Evolutionary conservation across 768 basidiomycete species (phyloP).

Genomic region (Hirschioporus abietinus): DNA sequence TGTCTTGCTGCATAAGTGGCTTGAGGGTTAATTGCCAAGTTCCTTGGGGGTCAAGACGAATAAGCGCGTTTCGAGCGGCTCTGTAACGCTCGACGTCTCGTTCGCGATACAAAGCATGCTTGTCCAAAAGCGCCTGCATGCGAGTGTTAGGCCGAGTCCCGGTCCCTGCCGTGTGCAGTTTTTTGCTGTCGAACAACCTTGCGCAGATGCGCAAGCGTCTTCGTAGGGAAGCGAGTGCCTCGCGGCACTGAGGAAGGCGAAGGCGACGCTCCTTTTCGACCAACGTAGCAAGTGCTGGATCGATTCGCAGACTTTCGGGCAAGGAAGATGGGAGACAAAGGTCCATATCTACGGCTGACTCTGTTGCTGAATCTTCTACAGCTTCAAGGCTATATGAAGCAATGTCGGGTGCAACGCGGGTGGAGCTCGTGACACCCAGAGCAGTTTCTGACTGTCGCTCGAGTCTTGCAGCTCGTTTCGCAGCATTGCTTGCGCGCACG

Average conservation of each 20-base stretch:
- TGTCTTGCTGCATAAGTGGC: conserved; percentile 4
- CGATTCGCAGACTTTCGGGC: conserved; percentile 9
- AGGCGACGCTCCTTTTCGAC: conserved; percentile 17
- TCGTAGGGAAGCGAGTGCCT: conserved; percentile 16
- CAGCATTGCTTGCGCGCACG: not conserved
- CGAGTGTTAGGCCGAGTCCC: conserved; percentile 7
- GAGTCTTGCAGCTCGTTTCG: not conserved
- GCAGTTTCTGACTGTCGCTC: not conserved
- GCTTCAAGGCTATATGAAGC: not conserved
- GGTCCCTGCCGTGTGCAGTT: conserved; percentile 7
- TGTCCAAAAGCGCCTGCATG: not conserved
- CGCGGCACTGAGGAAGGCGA: conserved; percentile 15
- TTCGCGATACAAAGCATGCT: not conserved
- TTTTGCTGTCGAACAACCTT: conserved; percentile 7
- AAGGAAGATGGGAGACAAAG: conserved; percentile 21
- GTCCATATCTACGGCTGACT: not conserved
- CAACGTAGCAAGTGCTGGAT: conserved; percentile 7
- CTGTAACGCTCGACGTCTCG: conserved; percentile 1
- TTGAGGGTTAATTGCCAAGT: not conserved
- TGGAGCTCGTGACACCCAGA: not conserved
- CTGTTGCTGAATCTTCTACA: not conserved
- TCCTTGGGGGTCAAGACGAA: conserved; percentile 1
- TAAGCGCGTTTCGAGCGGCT: conserved; percentile 1
- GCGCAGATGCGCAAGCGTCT: conserved; percentile 12
- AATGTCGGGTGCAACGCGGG: not conserved